phyloP scores from a whole-genome alignment of 1,284 basidiomycete genomes.

The Pyrrhoderma lamaoense region DNA sequence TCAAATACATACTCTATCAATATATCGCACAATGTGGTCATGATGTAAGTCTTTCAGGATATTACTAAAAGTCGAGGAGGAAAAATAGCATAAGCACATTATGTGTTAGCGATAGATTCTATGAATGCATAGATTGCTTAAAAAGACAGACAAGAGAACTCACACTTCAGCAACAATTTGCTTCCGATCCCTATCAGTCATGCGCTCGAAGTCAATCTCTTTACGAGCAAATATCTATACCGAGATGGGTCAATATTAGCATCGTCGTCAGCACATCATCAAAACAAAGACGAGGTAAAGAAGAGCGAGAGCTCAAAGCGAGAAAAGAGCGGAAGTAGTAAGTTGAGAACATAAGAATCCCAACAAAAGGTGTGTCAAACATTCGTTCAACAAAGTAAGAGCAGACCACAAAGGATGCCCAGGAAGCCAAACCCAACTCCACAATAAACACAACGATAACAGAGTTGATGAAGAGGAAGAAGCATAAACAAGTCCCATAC shows the following conservation, averaged over 20 bases:
- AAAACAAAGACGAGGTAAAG: no score
- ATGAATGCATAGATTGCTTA: no score
- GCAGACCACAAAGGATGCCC: no score
- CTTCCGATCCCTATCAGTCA: constrained; percentile 87
- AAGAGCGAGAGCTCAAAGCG: no score
- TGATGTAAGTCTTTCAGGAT: constrained; percentile 93
- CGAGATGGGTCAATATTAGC: neutral
- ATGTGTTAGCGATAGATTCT: no score
- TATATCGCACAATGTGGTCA: constrained; percentile 92
- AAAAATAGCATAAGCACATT: neutral
- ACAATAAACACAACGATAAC: no score
- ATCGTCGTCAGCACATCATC: no score
- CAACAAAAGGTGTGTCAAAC: no score
- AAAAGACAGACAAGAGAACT: constrained; percentile 18
- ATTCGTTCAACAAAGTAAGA: no score
- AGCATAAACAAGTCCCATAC: no score
- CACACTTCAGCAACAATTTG: constrained; percentile 99
- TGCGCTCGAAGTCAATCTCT: constrained; percentile 92
- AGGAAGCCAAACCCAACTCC: neutral
- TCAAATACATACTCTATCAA: constrained; percentile 51
- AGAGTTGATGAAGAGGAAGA: no score
- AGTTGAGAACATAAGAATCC: no score
- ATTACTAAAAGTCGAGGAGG: constrained; percentile 70
- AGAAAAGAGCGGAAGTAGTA: neutral
- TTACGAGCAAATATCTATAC: constrained; percentile 81